Percentiles rank a stretch among this genome's conserved stretches.
phyloP scores from a whole-genome alignment of 2,329 filamentous ascomycete genomes.

The Colletotrichum filicis region DNA sequence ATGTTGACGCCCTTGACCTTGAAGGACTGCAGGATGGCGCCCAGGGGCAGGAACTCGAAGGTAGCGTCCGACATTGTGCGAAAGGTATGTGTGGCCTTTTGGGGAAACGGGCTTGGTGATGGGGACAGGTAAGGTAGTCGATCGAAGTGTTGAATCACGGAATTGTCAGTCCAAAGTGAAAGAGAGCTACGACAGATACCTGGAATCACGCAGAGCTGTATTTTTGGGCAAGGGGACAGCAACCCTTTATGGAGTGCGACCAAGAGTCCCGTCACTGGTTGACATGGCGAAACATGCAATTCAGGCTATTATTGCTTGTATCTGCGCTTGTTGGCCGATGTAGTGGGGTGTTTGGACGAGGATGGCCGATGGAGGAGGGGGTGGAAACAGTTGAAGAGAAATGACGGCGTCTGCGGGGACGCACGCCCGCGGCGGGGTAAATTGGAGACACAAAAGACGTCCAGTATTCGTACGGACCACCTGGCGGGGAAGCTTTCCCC shows the following conservation, averaged over 20 bases:
- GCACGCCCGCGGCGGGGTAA: constrained; percentile 32
- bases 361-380: constrained; percentile 11
- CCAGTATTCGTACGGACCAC: not conserved
- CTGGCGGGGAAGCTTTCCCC: not conserved
- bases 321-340: constrained; percentile 21
- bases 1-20: constrained; percentile 84
- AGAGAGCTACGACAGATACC: not conserved
- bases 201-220: not conserved
- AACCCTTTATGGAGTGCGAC: constrained; percentile 2
- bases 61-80: constrained; percentile 56
- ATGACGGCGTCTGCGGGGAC: constrained; percentile 24
- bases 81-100: not conserved
- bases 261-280: not conserved
- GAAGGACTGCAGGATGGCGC: constrained; percentile 85
- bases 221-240: not conserved
- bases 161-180: not conserved
- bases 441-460: constrained; percentile 23
- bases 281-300: constrained; percentile 16
- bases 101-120: not conserved
- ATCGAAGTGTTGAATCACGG: not conserved
- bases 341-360: constrained; percentile 18
- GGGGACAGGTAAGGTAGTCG: not conserved
- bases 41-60: constrained; percentile 77
- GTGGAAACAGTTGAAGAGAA: constrained; percentile 11
- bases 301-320: constrained; percentile 33